Evolutionary conservation across 2,329 filamentous ascomycete genomes (phyloP), one percentile per base, ranked within the genome.

Genomic region (Ceratocystis ficicola): DNA sequence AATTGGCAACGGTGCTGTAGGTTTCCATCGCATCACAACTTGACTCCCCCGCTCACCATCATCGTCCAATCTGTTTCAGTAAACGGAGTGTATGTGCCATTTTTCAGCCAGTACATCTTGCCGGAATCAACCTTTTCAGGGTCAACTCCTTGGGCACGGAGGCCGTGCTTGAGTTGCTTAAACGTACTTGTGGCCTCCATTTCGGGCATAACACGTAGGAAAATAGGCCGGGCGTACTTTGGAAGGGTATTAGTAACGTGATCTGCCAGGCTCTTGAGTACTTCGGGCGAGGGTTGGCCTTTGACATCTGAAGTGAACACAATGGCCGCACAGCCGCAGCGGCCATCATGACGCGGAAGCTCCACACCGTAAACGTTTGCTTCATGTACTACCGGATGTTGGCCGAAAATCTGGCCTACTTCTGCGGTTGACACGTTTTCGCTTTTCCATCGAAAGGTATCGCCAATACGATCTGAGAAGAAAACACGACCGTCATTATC

Each of bases 321-420:
- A 1, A 95, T 75, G 5, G 89, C 87, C 0, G 86, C 90, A 71
- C 91, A 95, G 1, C 91, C 91, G 0, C 89, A 90, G 30, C 90
- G 81, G 20, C 90, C 90, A 71, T 95, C 90, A 72, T 95, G 89
- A 69, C 88, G 80, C 0, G 90, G 90, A 6, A 95, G 75, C 52
- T 84, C 75, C 1, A 95, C 88, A 46, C 90, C 90, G 71, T 95
- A 95, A 32, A 95, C 90, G 70, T 95, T 95, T 41, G 89, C 87
- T 76, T 95, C 90, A 41, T 81, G 77, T 15, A 95, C 79, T 0
- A 78, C 77, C 0, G 85, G 78, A 72, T 91, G 87, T 0, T 78
- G 75, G 15, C 88, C 86, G 0, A 96, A 75, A 0, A 84, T 83
- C 72, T 91, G 83, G n/a, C 86, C 83, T 20, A 95, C 91, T 74